Evolutionary conservation across 2,329 filamentous ascomycete genomes (phyloP).

Genomic region (Trichoderma hamatum): DNA sequence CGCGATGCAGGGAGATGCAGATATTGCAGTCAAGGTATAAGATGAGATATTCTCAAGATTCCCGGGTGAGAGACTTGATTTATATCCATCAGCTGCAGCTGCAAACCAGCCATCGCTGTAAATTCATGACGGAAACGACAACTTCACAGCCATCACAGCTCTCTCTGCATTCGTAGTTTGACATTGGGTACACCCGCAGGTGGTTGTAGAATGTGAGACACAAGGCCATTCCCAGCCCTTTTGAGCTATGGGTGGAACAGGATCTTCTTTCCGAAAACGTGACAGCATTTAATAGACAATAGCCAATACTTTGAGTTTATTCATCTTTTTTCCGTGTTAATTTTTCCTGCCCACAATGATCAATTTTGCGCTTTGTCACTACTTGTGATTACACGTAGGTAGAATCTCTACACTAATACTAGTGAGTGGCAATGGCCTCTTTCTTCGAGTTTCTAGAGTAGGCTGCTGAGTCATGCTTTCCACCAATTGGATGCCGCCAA

Average conservation of each 20-base stretch:
- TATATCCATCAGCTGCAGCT: not conserved
- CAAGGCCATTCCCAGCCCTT: conserved; percentile 5
- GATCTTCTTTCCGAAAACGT: not conserved
- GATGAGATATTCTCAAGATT: not conserved
- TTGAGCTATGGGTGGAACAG: not conserved
- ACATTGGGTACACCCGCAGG: too few species aligned
- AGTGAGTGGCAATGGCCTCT: not conserved
- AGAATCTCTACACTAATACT: not conserved
- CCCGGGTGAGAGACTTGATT: not conserved
- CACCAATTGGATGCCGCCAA: conserved; percentile 28
- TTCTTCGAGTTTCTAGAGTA: conserved; percentile 17
- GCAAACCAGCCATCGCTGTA: conserved; percentile 5
- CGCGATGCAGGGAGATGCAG: conserved; percentile 1
- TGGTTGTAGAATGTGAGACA: conserved; percentile 5
- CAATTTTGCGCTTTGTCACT: not conserved
- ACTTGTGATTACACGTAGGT: not conserved
- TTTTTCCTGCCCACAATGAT: too few species aligned
- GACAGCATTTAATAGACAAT: not conserved
- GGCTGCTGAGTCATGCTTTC: conserved; percentile 14
- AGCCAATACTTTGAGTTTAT: not conserved
- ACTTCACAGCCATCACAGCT: too few species aligned
- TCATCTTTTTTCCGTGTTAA: too few species aligned
- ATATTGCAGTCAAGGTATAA: not conserved
- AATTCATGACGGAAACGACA: conserved; percentile 9
- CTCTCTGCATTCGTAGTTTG: conserved; percentile 2